Conservation (phyloP, 148 eudicot species). For the Cornus suecica region DNA sequence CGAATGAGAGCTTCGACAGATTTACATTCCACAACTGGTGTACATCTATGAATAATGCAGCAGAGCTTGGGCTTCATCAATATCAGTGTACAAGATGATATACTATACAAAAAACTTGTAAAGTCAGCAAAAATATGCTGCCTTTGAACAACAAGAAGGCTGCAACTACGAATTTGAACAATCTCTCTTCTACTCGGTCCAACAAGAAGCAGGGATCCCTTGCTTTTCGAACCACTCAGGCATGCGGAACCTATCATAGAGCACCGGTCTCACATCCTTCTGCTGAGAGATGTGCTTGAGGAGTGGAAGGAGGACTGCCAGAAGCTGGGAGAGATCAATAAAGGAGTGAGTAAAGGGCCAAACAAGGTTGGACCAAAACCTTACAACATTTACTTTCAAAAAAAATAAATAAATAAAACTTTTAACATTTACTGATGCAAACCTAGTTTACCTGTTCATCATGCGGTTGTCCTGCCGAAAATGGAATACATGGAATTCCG, state of each 20-base stretch:
- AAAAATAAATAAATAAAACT: too few species aligned
- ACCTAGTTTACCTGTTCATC: conserved; percentile 69
- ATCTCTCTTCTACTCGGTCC: conserved; percentile 32
- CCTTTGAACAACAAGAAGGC: conserved; percentile 26
- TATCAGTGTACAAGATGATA: conserved; percentile 16
- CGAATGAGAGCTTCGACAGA: conserved; percentile 23
- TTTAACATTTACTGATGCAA: background rate
- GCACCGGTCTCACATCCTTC: conserved; percentile 68
- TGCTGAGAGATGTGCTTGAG: conserved; percentile 71
- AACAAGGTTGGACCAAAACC: background rate
- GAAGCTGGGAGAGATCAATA: conserved; percentile 52
- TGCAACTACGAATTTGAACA: background rate
- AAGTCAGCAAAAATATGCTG: conserved; percentile 19
- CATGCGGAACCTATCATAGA: conserved; percentile 86
- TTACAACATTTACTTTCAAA: background rate
- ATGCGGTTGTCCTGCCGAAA: conserved; percentile 91
- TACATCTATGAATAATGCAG: conserved; percentile 5
- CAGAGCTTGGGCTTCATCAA: conserved; percentile 15
- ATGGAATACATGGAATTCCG: conserved; percentile 95
- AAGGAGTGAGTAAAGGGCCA: background rate
- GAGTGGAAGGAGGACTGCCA: conserved; percentile 81
- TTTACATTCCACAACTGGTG: conserved; percentile 20
- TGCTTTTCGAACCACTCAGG: conserved; percentile 97
- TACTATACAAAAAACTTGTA: conserved; percentile 37
- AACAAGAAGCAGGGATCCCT: conserved; percentile 69